Evolutionary conservation across 2,329 filamentous ascomycete species (phyloP).

Genomic region (Amauroascus niger): DNA sequence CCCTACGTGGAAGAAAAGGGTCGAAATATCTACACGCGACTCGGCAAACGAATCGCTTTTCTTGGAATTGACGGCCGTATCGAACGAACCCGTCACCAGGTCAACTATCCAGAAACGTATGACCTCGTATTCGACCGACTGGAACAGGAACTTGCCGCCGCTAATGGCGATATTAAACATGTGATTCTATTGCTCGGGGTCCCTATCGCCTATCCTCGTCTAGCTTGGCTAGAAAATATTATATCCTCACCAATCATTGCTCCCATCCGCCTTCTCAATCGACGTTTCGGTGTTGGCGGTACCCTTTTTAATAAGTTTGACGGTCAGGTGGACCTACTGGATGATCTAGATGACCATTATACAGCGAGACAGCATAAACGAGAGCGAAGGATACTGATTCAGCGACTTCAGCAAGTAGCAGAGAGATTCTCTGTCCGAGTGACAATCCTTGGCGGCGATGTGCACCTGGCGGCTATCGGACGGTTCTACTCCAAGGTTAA

Average conservation of each 20-base stretch:
- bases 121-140: conserved; percentile 50
- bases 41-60: conserved; percentile 56
- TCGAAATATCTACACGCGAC: conserved; percentile 52
- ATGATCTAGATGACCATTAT: conserved; percentile 64
- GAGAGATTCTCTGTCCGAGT: conserved; percentile 48
- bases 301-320: conserved; percentile 90
- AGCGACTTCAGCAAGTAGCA: conserved; percentile 52
- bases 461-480: conserved; percentile 55
- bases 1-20: conserved; percentile 55
- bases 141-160: conserved; percentile 41
- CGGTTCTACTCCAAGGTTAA: conserved; percentile 56
- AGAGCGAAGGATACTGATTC: conserved; percentile 65
- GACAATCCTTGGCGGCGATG: conserved; percentile 55
- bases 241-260: conserved; percentile 77
- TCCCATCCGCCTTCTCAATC: conserved; percentile 79
- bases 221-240: conserved; percentile 96
- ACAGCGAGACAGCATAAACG: conserved; percentile 84
- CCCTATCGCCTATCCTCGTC: conserved; percentile 60
- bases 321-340: conserved; percentile 57
- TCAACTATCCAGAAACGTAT: conserved; percentile 70
- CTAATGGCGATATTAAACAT: conserved; percentile 51
- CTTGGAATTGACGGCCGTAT: conserved; percentile 52
- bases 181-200: conserved; percentile 56
- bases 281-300: conserved; percentile 77
- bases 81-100: conserved; percentile 80